phyloP scores from a whole-genome alignment of 768 basidiomycete species.

The Wakefieldia striispora region DNA sequence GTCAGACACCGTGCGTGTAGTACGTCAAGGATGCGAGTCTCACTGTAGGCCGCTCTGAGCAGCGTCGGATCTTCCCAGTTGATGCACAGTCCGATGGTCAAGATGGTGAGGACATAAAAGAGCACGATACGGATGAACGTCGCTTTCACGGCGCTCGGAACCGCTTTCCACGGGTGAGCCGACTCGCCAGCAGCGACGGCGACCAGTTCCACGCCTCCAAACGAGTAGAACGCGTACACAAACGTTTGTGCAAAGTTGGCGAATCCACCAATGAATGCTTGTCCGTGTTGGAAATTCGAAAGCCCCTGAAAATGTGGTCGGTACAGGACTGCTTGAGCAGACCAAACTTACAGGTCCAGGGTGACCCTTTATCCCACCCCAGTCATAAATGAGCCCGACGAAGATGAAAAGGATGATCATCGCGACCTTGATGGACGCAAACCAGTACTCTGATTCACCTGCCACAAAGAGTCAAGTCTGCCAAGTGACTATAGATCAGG shows the following conservation, averaged over 20 bases:
- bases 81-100: conserved; percentile 66
- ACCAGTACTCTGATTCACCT: conserved; percentile 66
- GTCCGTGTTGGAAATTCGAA: conserved; percentile 46
- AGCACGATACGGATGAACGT: conserved; percentile 66
- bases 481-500: not conserved
- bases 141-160: conserved; percentile 64
- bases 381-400: conserved; percentile 59
- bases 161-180: conserved; percentile 56
- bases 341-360: conserved; percentile 49
- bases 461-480: not conserved
- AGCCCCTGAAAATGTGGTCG: conserved; percentile 41
- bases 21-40: conserved; percentile 9
- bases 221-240: conserved; percentile 70
- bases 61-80: conserved; percentile 57
- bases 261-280: conserved; percentile 56
- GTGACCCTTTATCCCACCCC: conserved; percentile 56
- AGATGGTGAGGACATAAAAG: conserved; percentile 62
- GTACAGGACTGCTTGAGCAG: not conserved
- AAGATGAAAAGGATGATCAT: conserved; percentile 63
- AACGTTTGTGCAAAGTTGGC: conserved; percentile 54
- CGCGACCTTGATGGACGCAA: conserved; percentile 60
- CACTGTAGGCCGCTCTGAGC: conserved; percentile 44
- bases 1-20: not conserved
- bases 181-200: conserved; percentile 74
- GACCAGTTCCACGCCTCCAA: conserved; percentile 67